phyloP scores from a whole-genome alignment of 2,329 filamentous ascomycete species.

The Orbilia javanica region DNA sequence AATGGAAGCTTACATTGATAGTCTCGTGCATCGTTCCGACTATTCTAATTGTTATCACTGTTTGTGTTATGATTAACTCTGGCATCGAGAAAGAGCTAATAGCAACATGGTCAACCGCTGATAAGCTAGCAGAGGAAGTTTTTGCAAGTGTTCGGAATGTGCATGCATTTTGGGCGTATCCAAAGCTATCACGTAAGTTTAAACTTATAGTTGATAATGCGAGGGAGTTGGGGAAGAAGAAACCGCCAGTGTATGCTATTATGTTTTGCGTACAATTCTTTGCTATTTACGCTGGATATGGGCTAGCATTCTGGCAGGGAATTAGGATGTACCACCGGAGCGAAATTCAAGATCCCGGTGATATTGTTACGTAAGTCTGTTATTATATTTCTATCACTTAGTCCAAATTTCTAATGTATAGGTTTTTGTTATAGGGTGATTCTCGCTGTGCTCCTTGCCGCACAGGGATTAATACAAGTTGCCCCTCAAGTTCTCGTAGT shows the following conservation, averaged over 20 bases:
- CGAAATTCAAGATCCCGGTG: slow-evolving; percentile 29
- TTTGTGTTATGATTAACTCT: slow-evolving; percentile 69
- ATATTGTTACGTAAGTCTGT: slow-evolving; percentile 30
- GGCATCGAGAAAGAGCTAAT: slow-evolving; percentile 70
- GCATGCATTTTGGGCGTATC: slow-evolving; percentile 74
- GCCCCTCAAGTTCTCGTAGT: slow-evolving; percentile 73
- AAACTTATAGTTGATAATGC: slow-evolving; percentile 71
- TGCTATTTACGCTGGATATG: slow-evolving; percentile 69
- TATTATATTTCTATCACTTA: not conserved
- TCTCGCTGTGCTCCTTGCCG: slow-evolving; percentile 67
- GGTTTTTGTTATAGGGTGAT: slow-evolving; percentile 63
- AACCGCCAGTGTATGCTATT: slow-evolving; percentile 65
- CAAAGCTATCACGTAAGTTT: slow-evolving; percentile 70
- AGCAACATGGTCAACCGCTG: slow-evolving; percentile 70
- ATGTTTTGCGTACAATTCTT: slow-evolving; percentile 68
- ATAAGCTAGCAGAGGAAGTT: slow-evolving; percentile 73
- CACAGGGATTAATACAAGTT: slow-evolving; percentile 68
- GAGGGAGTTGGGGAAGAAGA: slow-evolving; percentile 68
- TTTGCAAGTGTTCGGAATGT: slow-evolving; percentile 72
- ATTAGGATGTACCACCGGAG: slow-evolving; percentile 66
- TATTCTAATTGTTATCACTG: slow-evolving; percentile 70
- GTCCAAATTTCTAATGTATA: not conserved
- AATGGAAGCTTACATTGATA: slow-evolving; percentile 74
- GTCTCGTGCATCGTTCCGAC: slow-evolving; percentile 66
- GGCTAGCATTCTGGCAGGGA: slow-evolving; percentile 75